Percentiles rank a stretch among this genome's conserved stretches.
These are phyloP conservation scores for Yarrowia yakushimensis DNA, from an alignment of 805 yeast genomes.

Conservation along the genomic window DNA sequence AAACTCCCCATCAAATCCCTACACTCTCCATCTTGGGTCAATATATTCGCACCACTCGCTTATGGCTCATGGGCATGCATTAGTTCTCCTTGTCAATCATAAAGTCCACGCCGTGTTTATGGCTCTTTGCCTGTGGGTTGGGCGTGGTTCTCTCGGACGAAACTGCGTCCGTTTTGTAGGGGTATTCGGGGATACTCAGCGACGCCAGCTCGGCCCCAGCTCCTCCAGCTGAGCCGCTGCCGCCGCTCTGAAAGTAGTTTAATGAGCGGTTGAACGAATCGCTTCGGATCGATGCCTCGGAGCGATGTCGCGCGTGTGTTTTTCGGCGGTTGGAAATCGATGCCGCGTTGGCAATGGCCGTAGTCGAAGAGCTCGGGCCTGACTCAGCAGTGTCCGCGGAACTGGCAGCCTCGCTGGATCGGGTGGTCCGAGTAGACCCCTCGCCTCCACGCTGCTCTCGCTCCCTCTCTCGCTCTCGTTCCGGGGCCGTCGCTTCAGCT, in stretches of 20 bases:
- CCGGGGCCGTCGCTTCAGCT: neutral
- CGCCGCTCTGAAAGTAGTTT: constrained; percentile 25
- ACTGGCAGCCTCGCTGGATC: neutral
- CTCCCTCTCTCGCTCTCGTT: neutral
- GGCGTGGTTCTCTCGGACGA: constrained; percentile 21
- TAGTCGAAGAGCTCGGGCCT: neutral
- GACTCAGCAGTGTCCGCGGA: neutral
- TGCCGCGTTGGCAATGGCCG: constrained; percentile 10
- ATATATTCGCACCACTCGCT: neutral
- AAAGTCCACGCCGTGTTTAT: constrained; percentile 31
- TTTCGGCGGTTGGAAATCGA: neutral
- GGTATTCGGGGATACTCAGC: constrained; percentile 8
- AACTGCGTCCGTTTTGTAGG: constrained; percentile 17
- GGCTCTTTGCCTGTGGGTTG: constrained; percentile 20
- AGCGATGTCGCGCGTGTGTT: constrained; percentile 4
- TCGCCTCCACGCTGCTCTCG: neutral
- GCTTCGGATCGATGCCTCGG: constrained; percentile 6
- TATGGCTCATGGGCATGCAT: neutral
- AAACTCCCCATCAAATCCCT: neutral
- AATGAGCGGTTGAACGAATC: constrained; percentile 19
- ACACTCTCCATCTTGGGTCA: neutral
- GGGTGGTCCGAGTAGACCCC: neutral
- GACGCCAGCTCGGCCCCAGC: neutral
- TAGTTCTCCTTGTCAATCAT: constrained; percentile 28
- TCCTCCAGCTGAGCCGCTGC: neutral